Evolutionary conservation across 768 basidiomycete genomes (phyloP).

Genomic region (Steccherinum ochraceum): DNA sequence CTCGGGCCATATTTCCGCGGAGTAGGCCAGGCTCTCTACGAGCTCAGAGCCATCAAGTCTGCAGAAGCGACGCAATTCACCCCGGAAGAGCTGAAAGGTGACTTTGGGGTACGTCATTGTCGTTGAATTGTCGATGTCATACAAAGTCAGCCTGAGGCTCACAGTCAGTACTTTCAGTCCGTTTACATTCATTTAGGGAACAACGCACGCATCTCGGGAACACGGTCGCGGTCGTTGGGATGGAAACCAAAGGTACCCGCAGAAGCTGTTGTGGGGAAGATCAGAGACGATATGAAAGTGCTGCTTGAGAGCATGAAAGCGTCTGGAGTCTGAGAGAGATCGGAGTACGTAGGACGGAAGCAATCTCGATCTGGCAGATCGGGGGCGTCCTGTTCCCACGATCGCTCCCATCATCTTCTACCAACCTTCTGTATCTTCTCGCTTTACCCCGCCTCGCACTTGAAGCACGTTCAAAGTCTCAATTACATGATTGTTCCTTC

Average conservation of each 20-base stretch:
- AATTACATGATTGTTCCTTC: too few relatives aligned
- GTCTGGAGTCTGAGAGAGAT: too few relatives aligned
- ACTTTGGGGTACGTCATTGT: slow-evolving; percentile 32
- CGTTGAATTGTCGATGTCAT: not conserved
- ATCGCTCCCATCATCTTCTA: too few relatives aligned
- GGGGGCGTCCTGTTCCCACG: too few relatives aligned
- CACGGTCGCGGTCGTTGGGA: slow-evolving; percentile 6
- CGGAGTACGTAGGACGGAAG: too few relatives aligned
- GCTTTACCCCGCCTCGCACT: too few relatives aligned
- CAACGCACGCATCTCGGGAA: slow-evolving; percentile 8
- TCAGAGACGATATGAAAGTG: too few relatives aligned
- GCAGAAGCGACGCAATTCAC: slow-evolving; percentile 36
- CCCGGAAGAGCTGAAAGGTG: slow-evolving; percentile 34
- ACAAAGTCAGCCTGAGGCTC: too few relatives aligned
- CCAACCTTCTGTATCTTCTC: too few relatives aligned
- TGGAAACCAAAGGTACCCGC: slow-evolving; percentile 10
- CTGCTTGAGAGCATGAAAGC: too few relatives aligned
- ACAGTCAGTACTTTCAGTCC: not conserved
- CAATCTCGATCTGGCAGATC: too few relatives aligned
- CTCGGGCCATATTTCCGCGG: slow-evolving; percentile 24
- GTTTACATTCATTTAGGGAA: slow-evolving; percentile 1
- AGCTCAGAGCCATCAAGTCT: slow-evolving; percentile 18
- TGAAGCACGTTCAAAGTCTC: too few relatives aligned
- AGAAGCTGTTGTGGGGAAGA: slow-evolving; percentile 10
- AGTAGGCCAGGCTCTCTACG: slow-evolving; percentile 26